Percentiles rank a stretch among this genome's conserved stretches.
phyloP scores from a whole-genome alignment of 768 basidiomycete genomes.

The Agaricus subrufescens region DNA sequence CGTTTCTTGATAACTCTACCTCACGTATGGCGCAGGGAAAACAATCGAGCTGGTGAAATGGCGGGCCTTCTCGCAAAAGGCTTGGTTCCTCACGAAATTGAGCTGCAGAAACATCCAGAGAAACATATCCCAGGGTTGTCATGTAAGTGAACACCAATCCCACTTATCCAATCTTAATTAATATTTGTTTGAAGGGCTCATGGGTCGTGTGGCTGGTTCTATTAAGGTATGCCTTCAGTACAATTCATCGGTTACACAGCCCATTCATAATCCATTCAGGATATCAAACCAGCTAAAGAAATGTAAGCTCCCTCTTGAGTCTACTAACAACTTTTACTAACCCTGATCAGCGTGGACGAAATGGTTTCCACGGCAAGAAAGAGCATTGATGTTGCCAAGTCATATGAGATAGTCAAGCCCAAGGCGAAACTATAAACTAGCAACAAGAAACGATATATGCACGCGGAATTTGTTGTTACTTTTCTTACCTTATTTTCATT shows the following conservation, averaged over 20 bases:
- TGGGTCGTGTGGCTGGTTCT: slow-evolving; percentile 74
- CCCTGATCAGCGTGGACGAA: slow-evolving; percentile 65
- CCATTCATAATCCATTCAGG: slow-evolving; percentile 47
- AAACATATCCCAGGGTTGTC: slow-evolving; percentile 51
- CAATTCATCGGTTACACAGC: slow-evolving; percentile 49
- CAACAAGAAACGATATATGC: background rate
- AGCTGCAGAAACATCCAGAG: slow-evolving; percentile 66
- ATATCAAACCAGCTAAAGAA: slow-evolving; percentile 79
- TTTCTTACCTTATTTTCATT: too few relatives aligned
- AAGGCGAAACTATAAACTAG: slow-evolving; percentile 46
- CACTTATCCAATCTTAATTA: background rate
- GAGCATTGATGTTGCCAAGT: slow-evolving; percentile 43
- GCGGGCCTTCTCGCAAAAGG: slow-evolving; percentile 54
- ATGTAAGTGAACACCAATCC: slow-evolving; percentile 39
- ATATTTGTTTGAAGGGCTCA: slow-evolving; percentile 47
- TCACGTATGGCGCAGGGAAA: slow-evolving; percentile 44
- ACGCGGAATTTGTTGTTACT: too few relatives aligned
- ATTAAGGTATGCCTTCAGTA: slow-evolving; percentile 31
- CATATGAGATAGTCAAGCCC: slow-evolving; percentile 25
- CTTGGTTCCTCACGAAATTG: slow-evolving; percentile 70
- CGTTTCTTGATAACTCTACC: background rate
- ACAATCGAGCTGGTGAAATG: slow-evolving; percentile 55
- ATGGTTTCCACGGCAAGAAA: slow-evolving; percentile 67
- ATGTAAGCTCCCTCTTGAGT: slow-evolving; percentile 50
- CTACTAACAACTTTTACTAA: slow-evolving; percentile 11